A percentile compares a stretch with the other conserved stretches of the same genome.
phyloP scores from a whole-genome alignment of 306 rosid genomes.

The Inga leiocalycina region DNA sequence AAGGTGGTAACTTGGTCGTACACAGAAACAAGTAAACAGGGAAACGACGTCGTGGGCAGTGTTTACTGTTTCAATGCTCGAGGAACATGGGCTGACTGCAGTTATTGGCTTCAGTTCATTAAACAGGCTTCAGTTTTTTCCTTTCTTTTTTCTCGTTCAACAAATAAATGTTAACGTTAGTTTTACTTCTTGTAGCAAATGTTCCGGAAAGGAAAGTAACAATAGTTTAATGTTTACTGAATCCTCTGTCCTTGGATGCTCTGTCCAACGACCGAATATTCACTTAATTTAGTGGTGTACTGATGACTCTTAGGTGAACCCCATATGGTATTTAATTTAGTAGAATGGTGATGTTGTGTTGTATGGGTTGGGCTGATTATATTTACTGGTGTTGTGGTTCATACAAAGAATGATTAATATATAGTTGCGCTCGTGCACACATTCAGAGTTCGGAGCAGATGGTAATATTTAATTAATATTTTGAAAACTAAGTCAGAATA shows the following conservation, averaged over 20 bases:
- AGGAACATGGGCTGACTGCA: slow-evolving; percentile 12
- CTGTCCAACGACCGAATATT: slow-evolving; percentile 29
- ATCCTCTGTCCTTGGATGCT: slow-evolving; percentile 45
- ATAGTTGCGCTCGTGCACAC: slow-evolving; percentile 13
- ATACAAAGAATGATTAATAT: neutral
- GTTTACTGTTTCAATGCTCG: slow-evolving; percentile 11
- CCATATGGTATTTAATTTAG: slow-evolving; percentile 18
- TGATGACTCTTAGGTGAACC: slow-evolving; percentile 32
- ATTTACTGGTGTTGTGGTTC: neutral
- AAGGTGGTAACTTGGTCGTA: slow-evolving; percentile 12
- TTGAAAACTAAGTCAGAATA: neutral
- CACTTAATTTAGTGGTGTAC: slow-evolving; percentile 2
- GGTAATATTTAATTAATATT: neutral
- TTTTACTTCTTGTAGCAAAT: neutral
- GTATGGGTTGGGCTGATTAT: slow-evolving; percentile 1
- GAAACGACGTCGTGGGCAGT: slow-evolving; percentile 25
- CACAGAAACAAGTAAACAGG: neutral
- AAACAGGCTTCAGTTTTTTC: slow-evolving; percentile 7
- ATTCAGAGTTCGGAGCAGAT: slow-evolving; percentile 11
- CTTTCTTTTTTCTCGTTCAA: neutral
- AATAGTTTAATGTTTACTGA: neutral
- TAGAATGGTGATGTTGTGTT: neutral
- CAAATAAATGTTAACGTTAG: neutral
- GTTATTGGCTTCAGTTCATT: slow-evolving; percentile 10
- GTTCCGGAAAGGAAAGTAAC: neutral